A percentile compares a stretch with the other conserved stretches of the same genome.
These are phyloP conservation scores for Phellopilus nigrolimitatus DNA, from an alignment of 1,284 basidiomycete genomes.

Conservation along the genomic window DNA sequence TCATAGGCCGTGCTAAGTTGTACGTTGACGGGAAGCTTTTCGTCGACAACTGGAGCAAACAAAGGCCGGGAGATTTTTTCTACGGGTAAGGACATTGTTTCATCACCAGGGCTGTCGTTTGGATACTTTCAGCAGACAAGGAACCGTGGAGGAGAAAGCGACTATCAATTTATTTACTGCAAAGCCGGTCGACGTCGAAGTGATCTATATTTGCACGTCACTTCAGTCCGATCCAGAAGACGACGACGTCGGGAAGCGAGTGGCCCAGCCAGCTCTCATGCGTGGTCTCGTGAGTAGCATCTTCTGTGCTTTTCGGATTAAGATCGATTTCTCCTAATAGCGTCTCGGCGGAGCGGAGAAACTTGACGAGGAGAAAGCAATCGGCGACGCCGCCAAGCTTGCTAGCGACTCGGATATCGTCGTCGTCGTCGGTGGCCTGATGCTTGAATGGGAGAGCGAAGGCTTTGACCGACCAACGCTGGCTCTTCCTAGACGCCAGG, in stretches of 20 bases:
- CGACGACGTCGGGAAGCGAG: slow-evolving; percentile 33
- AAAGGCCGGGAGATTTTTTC: slow-evolving; percentile 63
- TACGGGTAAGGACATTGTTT: slow-evolving; percentile 44
- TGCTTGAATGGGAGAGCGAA: slow-evolving; percentile 67
- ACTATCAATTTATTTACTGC: slow-evolving; percentile 41
- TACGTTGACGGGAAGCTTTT: slow-evolving; percentile 57
- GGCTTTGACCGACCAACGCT: slow-evolving; percentile 61
- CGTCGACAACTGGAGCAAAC: slow-evolving; percentile 68
- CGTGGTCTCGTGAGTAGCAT: slow-evolving; percentile 49
- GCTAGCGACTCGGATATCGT: slow-evolving; percentile 55
- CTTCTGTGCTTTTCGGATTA: not conserved
- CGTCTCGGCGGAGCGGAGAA: slow-evolving; percentile 64
- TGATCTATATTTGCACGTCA: slow-evolving; percentile 60
- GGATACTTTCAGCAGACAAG: slow-evolving; percentile 37
- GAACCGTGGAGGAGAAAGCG: slow-evolving; percentile 58
- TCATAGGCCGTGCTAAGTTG: slow-evolving; percentile 48
- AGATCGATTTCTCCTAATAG: slow-evolving; percentile 27
- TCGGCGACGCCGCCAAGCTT: slow-evolving; percentile 53
- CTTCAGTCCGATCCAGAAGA: slow-evolving; percentile 40
- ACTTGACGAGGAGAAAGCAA: slow-evolving; percentile 53
- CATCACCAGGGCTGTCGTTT: not conserved
- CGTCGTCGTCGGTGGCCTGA: slow-evolving; percentile 59
- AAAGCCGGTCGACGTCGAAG: slow-evolving; percentile 44
- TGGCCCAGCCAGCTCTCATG: slow-evolving; percentile 60
- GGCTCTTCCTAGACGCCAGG: slow-evolving; percentile 53